phyloP scores from a whole-genome alignment of 345 rosid species.

The Eucalyptus cloeziana region DNA sequence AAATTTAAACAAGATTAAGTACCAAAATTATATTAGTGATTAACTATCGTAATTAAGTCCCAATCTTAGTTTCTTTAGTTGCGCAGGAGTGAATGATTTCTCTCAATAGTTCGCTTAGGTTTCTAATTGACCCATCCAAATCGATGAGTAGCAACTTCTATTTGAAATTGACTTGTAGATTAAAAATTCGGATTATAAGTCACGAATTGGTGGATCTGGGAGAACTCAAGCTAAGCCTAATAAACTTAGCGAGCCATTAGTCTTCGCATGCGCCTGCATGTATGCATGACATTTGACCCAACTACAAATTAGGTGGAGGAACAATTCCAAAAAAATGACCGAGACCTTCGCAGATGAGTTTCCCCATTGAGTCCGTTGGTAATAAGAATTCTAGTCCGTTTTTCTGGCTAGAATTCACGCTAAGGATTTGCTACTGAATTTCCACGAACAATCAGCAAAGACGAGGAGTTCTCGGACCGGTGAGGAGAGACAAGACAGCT shows the following conservation, averaged over 20 bases:
- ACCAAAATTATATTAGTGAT: rapidly evolving
- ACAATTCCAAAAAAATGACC: background rate
- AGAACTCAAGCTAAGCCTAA: no score
- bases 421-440: background rate
- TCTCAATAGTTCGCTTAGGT: no score
- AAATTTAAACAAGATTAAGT: no score
- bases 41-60: rapidly evolving
- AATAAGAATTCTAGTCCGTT: background rate
- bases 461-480: background rate
- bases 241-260: no score
- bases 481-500: background rate
- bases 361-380: background rate
- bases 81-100: rapidly evolving
- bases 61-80: rapidly evolving
- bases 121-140: rapidly evolving
- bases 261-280: rapidly evolving
- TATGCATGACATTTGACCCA: background rate
- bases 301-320: background rate
- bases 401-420: background rate
- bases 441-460: background rate
- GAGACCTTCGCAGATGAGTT: background rate
- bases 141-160: rapidly evolving
- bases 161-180: no score
- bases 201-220: rapidly evolving
- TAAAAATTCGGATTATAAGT: no score